Evolutionary conservation across 2,329 filamentous ascomycete genomes (phyloP).

Genomic region (Fusarium coffeatum): DNA sequence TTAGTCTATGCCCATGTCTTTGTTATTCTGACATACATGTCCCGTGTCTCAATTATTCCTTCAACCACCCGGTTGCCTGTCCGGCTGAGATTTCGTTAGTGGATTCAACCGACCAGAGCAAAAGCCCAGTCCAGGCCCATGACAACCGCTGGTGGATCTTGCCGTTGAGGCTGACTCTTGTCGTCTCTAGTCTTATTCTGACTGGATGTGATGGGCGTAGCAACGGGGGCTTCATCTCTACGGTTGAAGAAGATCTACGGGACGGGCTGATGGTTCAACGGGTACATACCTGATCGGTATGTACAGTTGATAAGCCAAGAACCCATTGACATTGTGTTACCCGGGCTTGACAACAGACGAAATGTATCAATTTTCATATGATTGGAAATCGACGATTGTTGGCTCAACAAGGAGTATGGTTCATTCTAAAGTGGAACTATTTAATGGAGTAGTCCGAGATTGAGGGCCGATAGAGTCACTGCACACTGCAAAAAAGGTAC

Average conservation of each 20-base stretch:
- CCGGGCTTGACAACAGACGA: slow-evolving; percentile 1
- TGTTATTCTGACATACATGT: neutral
- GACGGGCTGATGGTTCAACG: neutral
- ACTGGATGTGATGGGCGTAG: neutral
- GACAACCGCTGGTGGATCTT: slow-evolving; percentile 10
- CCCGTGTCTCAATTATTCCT: neutral
- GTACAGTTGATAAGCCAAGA: neutral
- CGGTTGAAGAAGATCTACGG: slow-evolving; percentile 2
- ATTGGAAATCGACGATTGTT: slow-evolving; percentile 1
- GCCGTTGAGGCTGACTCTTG: slow-evolving; percentile 19
- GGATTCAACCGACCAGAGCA: neutral
- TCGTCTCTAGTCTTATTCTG: neutral
- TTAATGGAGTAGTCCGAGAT: slow-evolving; percentile 35
- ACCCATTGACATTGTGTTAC: neutral
- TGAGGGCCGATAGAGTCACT: slow-evolving; percentile 26
- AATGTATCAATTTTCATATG: neutral
- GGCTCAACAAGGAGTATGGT: neutral
- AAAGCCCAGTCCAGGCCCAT: slow-evolving; percentile 21
- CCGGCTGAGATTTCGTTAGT: slow-evolving; percentile 34
- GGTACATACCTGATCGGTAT: slow-evolving; percentile 9
- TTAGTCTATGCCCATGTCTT: neutral
- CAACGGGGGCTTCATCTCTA: slow-evolving; percentile 6
- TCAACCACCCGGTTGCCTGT: slow-evolving; percentile 20
- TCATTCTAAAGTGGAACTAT: slow-evolving; percentile 16
- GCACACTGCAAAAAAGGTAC: neutral